A percentile compares a stretch with the other conserved stretches of the same genome.
phyloP scores from a whole-genome alignment of 2,329 filamentous ascomycete genomes.

The Neurospora sp. region DNA sequence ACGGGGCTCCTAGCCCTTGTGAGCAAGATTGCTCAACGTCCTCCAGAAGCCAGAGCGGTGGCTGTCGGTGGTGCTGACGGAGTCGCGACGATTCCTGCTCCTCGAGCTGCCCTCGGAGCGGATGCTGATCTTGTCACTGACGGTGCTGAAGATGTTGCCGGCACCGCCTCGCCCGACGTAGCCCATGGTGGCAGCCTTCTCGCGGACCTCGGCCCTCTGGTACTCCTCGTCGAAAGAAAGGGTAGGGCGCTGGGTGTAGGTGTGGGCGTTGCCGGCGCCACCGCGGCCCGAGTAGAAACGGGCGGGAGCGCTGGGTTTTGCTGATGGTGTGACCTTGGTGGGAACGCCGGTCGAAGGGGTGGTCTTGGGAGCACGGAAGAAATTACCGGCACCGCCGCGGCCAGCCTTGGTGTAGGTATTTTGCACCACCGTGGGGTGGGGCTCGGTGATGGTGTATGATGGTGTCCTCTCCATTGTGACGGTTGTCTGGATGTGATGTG shows the following conservation, averaged over 20 bases:
- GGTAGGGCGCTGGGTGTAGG: conserved; percentile 40
- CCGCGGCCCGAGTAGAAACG: conserved; percentile 58
- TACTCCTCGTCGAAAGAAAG: conserved; percentile 61
- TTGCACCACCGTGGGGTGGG: conserved; percentile 35
- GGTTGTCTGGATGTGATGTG: conserved; percentile 8
- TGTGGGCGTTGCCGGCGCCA: conserved; percentile 55
- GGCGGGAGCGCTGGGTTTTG: conserved; percentile 29
- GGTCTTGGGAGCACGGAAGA: conserved; percentile 35
- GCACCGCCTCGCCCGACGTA: conserved; percentile 56
- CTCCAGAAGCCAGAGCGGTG: conserved; percentile 25
- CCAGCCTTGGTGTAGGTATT: conserved; percentile 42
- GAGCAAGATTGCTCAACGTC: conserved; percentile 25
- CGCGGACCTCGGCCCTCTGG: conserved; percentile 41
- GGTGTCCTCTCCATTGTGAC: conserved; percentile 24
- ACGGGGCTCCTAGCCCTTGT: background rate
- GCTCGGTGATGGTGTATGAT: conserved; percentile 36
- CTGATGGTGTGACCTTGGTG: conserved; percentile 33
- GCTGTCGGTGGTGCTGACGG: conserved; percentile 15
- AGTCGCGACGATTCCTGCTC: conserved; percentile 11
- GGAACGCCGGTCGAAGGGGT: conserved; percentile 40
- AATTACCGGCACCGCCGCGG: conserved; percentile 47
- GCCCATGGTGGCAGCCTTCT: conserved; percentile 41
- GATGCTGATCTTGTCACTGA: conserved; percentile 1
- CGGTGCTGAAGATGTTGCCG: conserved; percentile 39
- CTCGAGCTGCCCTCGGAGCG: background rate